Base-by-base conservation (phyloP, 768 basidiomycete species). In the Asterophora parasitica region DNA sequence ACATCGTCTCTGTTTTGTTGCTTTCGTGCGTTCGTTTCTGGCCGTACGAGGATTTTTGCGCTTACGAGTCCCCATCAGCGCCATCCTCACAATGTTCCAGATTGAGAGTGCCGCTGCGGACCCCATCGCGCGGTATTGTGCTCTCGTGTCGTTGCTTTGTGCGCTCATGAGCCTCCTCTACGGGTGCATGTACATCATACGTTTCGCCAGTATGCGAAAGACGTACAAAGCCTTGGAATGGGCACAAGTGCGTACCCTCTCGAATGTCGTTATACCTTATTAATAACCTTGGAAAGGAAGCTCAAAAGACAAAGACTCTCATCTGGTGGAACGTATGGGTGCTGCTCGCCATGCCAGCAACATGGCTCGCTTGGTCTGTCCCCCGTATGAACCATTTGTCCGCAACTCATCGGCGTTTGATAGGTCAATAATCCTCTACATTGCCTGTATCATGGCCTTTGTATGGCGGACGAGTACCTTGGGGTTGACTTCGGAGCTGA, bases 71-170 rank as follows among this genome's bases (percentile, higher is more conserved):
- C 9, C 11, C 37, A n/a, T 16, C 4, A 86, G 85, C 0, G 83
- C 83, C 0, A 83, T 89, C 39, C 58, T 88, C 26, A 80, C 85
- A 1, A 74, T 85, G 55, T 82, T 89, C 47, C 86, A 89, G 50
- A 67, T 74, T 11, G 66, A 68, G 0, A 60, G 65, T 20, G 83
- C 81, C 12, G 74, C 74, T 0, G 61, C 68, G 4, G 83, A 86
- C 53, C 81, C 85, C 0, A 49, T 87, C 8, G 82, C 78, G 4
- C 75, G 85, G 34, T 81, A 78, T 2, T 67, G 76, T 0, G 82
- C 83, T 0, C 65, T 88, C 4, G 58, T 84, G n/a, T 84, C 84
- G 4, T 65, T 88, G 15, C 68, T 81, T 0, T 85, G 77, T 31
- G 81, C 83, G 1, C 57, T 87, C 50, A 81, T 87, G 77, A 85